These are phyloP conservation scores for Volvariella volvacea DNA, from an alignment of 1,284 basidiomycete genomes.

Conservation along the genomic window DNA sequence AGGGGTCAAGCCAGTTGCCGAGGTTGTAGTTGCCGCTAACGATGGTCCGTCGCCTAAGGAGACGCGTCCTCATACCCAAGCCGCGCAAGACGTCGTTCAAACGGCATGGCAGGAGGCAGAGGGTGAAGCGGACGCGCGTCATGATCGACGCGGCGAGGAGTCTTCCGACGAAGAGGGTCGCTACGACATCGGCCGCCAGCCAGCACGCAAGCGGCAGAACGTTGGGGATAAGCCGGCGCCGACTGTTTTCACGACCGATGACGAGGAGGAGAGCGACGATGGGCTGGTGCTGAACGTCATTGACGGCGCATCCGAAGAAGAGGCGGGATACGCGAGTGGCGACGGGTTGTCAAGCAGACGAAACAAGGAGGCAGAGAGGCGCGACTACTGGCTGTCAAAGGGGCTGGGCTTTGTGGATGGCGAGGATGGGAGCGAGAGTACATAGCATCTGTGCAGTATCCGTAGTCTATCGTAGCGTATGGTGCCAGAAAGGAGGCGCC, in stretches of 20 bases:
- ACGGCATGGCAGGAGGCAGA: constrained; percentile 37
- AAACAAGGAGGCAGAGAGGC: constrained; percentile 11
- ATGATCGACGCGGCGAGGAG: constrained; percentile 18
- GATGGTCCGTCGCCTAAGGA: constrained; percentile 5
- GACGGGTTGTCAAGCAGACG: constrained; percentile 6
- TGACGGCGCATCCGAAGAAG: constrained; percentile 1
- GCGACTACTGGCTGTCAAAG: constrained; percentile 26
- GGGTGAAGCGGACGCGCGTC: constrained; percentile 19
- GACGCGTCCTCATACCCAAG: constrained; percentile 9
- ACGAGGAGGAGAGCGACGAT: constrained; percentile 27
- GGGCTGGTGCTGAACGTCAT: constrained; percentile 2
- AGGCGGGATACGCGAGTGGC: constrained; percentile 5
- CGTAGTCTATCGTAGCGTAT: no score
- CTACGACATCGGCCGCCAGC: constrained; percentile 43
- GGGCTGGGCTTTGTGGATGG: constrained; percentile 11
- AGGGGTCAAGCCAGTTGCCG: constrained; percentile 31
- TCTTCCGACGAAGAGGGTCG: constrained; percentile 39
- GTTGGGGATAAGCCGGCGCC: constrained; percentile 24
- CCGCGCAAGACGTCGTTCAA: constrained; percentile 11
- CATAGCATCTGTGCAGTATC: no score
- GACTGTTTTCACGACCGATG: constrained; percentile 41
- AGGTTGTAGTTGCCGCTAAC: constrained; percentile 9
- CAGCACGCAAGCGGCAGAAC: constrained; percentile 41
- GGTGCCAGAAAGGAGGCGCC: no score
- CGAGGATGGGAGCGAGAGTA: not conserved